Base-by-base conservation (phyloP, 2,329 filamentous ascomycete genomes). In the Intubia oerlemansii region DNA sequence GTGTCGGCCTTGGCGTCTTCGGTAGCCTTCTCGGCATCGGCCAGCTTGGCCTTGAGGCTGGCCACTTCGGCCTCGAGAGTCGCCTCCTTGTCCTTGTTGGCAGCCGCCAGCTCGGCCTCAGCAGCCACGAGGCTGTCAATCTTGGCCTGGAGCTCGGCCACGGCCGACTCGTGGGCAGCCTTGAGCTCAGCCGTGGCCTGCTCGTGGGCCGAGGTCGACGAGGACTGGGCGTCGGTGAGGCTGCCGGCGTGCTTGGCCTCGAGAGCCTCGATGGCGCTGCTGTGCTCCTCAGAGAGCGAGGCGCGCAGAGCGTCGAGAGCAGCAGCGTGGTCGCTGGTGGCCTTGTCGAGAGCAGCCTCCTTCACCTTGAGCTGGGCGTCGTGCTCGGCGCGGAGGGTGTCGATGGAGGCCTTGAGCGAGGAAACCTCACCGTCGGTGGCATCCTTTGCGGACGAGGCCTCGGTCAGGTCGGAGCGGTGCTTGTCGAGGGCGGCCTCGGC, bases 191-290 rank as follows among this genome's bases (percentile, higher is more conserved):
- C 45, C 17, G 69, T 42, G 13, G 55, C 50, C 31, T 57, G 49
- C 34, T 65, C 56, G 17, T 64, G 56, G 2, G 54, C 55, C 10
- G 51, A 48, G 7, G 50, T 48, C 27, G 57, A 46, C 1, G 52
- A 41, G 1, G 52, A 41, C 38, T 55, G 50, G 31, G 51, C 56
- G 39, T 58, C 52, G 6, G 53, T 53, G 17, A 68, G 45, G 35
- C 61, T 56, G 25, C 54, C 52, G 18, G 55, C 51, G 37, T 70
- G 60, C 36, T 61, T 57, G n/a, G 53, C 46, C 42, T 67, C 57
- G 25, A 71, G 45, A 5, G 55, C 54, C 24, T 56, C 49, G 10
- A 69, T 40, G 12, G 56, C 49, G 24, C 54, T 45, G 25, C 54
- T 44, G 37, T 70, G 62, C 41, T 70, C 52, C 7, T 62, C 61